Evolutionary conservation across 257 asterid genomes (phyloP), one percentile per base, ranked within the genome.

Genomic region (Craterostigma plantagineum): DNA sequence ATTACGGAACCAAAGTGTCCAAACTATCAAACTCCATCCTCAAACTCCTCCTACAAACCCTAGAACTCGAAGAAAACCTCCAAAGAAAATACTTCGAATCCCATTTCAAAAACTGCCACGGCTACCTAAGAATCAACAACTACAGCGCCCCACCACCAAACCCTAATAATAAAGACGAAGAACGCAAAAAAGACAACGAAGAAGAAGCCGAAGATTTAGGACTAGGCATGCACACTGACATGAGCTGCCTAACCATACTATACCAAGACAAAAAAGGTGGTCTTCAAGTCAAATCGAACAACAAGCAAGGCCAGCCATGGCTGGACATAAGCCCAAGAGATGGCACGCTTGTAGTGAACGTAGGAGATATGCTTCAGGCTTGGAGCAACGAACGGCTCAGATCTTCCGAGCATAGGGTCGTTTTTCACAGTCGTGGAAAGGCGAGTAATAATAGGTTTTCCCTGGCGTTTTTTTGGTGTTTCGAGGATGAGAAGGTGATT

Each of bases 151-250:
- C 78, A 17, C 30, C 30, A n/a, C n/a, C n/a, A n/a, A 23, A 23
- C 30, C 30, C 30, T 23, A 23, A 23, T 23, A 23, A n/a, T n/a
- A n/a, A n/a, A n/a, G n/a, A 23, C 30, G 30, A 23, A 23, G 55
- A 51, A 10, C 27, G 44, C 27, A 4, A 37, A 8, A n/a, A n/a
- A n/a, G n/a, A n/a, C n/a, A n/a, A n/a, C n/a, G 71, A 67, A 34
- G 37, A 54, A 38, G 78, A 66, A 53, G 53, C 58, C 0, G 92
- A 78, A 44, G n/a, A n/a, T n/a, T n/a, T n/a, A n/a, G 92, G 92
- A 1, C 79, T 78, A 0, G 92, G 92, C 35, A 78, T 68, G 79
- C 92, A 78, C 51, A 78, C 92, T 0, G 92, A 74, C 50, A 78
- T 78, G 92, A 78, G 92, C 60, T 74, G 92, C 40, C 41, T 78